A percentile compares a stretch with the other conserved stretches of the same genome.
phyloP scores from a whole-genome alignment of 768 basidiomycete genomes.

The Tubosaeta sp. region DNA sequence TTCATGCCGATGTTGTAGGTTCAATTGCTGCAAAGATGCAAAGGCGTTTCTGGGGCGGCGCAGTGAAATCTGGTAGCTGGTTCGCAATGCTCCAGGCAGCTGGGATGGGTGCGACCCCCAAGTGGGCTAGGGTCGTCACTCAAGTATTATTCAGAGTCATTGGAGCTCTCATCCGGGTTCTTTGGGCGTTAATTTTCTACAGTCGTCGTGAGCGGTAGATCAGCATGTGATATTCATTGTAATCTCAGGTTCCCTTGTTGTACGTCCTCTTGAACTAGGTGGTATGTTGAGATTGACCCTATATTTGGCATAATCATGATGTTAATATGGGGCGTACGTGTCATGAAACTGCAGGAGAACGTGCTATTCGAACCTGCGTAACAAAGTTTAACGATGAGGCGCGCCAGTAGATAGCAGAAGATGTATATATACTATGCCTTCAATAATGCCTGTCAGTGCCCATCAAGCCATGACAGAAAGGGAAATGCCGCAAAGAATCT shows the following conservation, averaged over 20 bases:
- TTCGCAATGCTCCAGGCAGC: slow-evolving; percentile 15
- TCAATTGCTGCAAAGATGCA: slow-evolving; percentile 14
- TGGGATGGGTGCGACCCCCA: slow-evolving; percentile 7
- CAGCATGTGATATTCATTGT: background rate
- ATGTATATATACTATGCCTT: too few relatives aligned
- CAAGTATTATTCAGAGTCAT: background rate
- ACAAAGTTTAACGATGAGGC: too few relatives aligned
- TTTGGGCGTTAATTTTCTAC: background rate
- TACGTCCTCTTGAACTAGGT: background rate
- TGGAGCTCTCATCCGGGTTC: background rate
- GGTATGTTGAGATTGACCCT: too few relatives aligned
- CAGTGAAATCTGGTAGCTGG: slow-evolving; percentile 5
- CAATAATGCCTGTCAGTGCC: too few relatives aligned
- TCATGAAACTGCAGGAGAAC: too few relatives aligned
- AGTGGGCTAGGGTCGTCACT: slow-evolving; percentile 1
- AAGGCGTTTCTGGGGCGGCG: background rate
- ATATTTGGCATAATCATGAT: too few relatives aligned
- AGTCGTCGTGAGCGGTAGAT: background rate
- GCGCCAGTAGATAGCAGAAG: too few relatives aligned
- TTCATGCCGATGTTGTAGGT: background rate
- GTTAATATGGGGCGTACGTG: too few relatives aligned
- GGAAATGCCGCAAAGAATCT: too few relatives aligned
- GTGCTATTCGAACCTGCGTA: too few relatives aligned
- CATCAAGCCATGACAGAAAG: too few relatives aligned
- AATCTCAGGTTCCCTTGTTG: background rate